Conservation (phyloP, 345 rosid species). For the Syzygium aqueum region DNA sequence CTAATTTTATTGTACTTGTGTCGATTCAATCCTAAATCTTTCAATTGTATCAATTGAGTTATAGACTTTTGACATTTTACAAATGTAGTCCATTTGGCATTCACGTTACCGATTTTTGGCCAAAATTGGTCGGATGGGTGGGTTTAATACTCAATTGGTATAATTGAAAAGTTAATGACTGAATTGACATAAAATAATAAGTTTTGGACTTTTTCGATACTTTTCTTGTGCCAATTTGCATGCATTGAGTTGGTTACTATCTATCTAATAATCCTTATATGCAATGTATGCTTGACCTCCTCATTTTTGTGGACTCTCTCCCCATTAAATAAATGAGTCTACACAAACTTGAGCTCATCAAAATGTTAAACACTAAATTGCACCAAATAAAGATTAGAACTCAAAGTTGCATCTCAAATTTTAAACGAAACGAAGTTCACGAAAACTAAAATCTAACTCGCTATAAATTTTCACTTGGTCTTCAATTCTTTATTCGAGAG, state of each 20-base stretch:
- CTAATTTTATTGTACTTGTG: no score
- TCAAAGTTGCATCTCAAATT: background rate
- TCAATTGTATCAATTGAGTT: no score
- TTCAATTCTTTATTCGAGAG: background rate
- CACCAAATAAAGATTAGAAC: background rate
- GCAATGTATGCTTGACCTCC: background rate
- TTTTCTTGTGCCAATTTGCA: background rate
- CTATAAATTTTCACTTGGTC: background rate
- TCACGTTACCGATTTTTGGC: no score
- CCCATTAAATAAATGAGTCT: background rate
- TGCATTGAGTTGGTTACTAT: background rate
- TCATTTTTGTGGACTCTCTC: background rate
- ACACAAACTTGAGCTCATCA: background rate
- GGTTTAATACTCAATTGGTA: no score
- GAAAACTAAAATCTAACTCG: rapidly evolving
- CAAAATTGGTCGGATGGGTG: no score
- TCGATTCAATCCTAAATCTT: no score
- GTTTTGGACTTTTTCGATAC: no score
- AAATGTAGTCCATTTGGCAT: no score
- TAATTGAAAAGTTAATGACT: no score
- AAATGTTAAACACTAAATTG: background rate
- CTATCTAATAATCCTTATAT: background rate
- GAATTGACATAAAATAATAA: no score
- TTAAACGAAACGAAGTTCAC: background rate
- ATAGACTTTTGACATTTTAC: no score